Evolutionary conservation across 2,329 filamentous ascomycete species (phyloP), one percentile per base, ranked within the genome.

Genomic region (Metarhizium album): DNA sequence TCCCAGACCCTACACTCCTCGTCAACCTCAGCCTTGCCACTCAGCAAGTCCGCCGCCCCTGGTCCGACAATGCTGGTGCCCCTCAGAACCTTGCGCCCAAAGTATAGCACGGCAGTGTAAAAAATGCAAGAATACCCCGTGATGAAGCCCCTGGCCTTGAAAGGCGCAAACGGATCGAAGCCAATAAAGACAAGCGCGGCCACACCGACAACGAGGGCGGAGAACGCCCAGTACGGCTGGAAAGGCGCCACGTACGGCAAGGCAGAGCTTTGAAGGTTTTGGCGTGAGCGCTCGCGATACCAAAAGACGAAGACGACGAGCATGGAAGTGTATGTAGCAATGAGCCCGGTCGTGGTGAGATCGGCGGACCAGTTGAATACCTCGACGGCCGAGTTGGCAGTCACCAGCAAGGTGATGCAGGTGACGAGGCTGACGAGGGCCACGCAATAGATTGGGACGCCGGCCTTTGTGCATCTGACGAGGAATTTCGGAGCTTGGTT

Each of bases 41-140:
- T 76, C 29, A 75, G 60, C 42, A 87, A 64, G 62, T 88, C 83
- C 0, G 81, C 74, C 48, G 85, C 76, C 20, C 74, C 66, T 1
- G 79, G 70, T 45, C 69, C 70, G 48, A 75, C 65, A 53, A 76
- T 72, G 55, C 75, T 80, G 0, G 83, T 86, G 60, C 72, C 74
- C 64, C 83, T 79, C 56, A 78, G 51, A 2, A 85, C 8, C 66
- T 89, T 90, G 79, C 83, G 88, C 4, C 73, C 75, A 3, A 84
- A 27, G 59, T 79, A 90, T 9, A 89, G 68, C 4, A 71, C 60
- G 37, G 74, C 58, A 48, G 75, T 76, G 57, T 78, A 78, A 4
- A 72, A 70, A 29, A 79, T 64, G 8, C 69, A 74, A 58, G 80
- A 77, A 62, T 80, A 80, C 16, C 68, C 68, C 2, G 76, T 75